phyloP scores from a whole-genome alignment of 2,329 filamentous ascomycete genomes.

The Metarhizium rileyi region DNA sequence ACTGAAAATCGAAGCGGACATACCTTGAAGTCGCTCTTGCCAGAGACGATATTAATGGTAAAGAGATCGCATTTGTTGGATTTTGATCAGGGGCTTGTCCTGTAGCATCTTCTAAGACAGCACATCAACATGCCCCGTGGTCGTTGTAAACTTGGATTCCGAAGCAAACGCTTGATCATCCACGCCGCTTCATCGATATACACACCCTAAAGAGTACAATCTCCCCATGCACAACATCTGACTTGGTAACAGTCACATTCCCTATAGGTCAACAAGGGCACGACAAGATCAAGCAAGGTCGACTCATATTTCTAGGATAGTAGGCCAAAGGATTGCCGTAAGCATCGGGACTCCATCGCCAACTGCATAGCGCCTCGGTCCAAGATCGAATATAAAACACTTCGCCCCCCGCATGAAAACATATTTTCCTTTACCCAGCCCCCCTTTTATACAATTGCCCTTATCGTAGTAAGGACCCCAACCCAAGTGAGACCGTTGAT shows the following conservation, averaged over 20 bases:
- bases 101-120: slow-evolving; percentile 26
- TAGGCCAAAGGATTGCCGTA: slow-evolving; percentile 9
- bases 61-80: slow-evolving; percentile 30
- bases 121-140: slow-evolving; percentile 33
- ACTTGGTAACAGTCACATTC: too few species aligned
- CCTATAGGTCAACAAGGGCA: too few species aligned
- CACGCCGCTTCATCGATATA: background rate
- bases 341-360: slow-evolving; percentile 1
- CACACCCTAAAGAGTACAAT: too few species aligned
- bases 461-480: slow-evolving; percentile 4
- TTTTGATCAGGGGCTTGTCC: slow-evolving; percentile 26
- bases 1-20: slow-evolving; percentile 29
- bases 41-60: slow-evolving; percentile 31
- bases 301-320: slow-evolving; percentile 13
- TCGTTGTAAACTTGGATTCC: slow-evolving; percentile 19
- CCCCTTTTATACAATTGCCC: slow-evolving; percentile 1
- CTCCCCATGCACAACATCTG: too few species aligned
- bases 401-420: slow-evolving; percentile 10
- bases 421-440: background rate
- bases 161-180: slow-evolving; percentile 16
- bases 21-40: slow-evolving; percentile 17
- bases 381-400: slow-evolving; percentile 4
- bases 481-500: background rate
- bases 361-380: slow-evolving; percentile 6
- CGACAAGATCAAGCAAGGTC: slow-evolving; percentile 9